Conservation (phyloP, 2,329 filamentous ascomycete genomes). For the Aspergillus latus region DNA sequence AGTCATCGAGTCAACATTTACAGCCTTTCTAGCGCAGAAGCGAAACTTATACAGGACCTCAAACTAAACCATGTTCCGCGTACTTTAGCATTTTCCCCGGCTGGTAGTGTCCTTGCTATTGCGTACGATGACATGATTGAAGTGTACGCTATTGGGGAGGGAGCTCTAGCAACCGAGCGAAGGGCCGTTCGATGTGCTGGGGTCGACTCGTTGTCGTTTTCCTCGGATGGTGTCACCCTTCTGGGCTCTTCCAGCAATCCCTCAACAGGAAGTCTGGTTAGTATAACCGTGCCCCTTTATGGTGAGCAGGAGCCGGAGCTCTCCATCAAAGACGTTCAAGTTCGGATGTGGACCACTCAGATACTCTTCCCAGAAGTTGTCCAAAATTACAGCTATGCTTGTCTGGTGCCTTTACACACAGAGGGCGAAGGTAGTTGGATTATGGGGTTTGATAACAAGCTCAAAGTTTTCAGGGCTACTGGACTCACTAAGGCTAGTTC, state of each 20-base stretch:
- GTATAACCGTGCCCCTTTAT: slow-evolving; percentile 77
- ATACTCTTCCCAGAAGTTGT: slow-evolving; percentile 82
- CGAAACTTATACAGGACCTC: slow-evolving; percentile 70
- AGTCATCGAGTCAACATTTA: slow-evolving; percentile 88
- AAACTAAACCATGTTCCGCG: slow-evolving; percentile 75
- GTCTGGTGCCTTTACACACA: slow-evolving; percentile 57
- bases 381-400: slow-evolving; percentile 73
- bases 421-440: slow-evolving; percentile 68
- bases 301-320: slow-evolving; percentile 57
- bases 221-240: slow-evolving; percentile 73
- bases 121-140: slow-evolving; percentile 89
- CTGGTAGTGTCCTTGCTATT: slow-evolving; percentile 76
- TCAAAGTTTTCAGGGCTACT: slow-evolving; percentile 76
- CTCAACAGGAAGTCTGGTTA: slow-evolving; percentile 67
- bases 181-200: slow-evolving; percentile 75
- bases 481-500: slow-evolving; percentile 72
- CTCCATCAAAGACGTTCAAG: slow-evolving; percentile 59
- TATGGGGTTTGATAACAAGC: slow-evolving; percentile 73
- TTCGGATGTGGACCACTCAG: slow-evolving; percentile 79
- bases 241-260: slow-evolving; percentile 70
- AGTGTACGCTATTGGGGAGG: slow-evolving; percentile 70
- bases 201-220: slow-evolving; percentile 73
- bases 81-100: slow-evolving; percentile 77
- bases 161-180: slow-evolving; percentile 64
- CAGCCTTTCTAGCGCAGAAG: slow-evolving; percentile 63